Percentiles rank a stretch among this genome's conserved stretches.
phyloP scores from a whole-genome alignment of 805 yeast genomes.

The Cyberlindnera mississippiensis region DNA sequence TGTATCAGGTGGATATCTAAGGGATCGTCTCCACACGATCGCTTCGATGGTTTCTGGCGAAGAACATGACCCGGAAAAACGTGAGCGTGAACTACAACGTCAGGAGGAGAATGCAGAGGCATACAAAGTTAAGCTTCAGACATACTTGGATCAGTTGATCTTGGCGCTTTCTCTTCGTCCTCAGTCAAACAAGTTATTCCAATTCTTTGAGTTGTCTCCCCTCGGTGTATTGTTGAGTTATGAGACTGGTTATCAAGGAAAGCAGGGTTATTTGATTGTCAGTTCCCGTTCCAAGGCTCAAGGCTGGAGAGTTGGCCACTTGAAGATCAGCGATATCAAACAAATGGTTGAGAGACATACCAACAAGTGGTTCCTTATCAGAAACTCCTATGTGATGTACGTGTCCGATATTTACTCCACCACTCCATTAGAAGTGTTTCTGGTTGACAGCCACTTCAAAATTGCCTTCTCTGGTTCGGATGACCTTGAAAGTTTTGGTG shows the following conservation, averaged over 20 bases:
- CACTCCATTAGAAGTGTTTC: constrained; percentile 83
- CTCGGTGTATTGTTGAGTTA: constrained; percentile 77
- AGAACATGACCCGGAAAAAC: background rate
- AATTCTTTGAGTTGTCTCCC: constrained; percentile 87
- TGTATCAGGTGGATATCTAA: constrained; percentile 10
- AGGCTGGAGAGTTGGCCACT: constrained; percentile 95
- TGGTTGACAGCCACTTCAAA: constrained; percentile 76
- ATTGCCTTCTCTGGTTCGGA: constrained; percentile 46
- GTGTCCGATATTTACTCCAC: constrained; percentile 86
- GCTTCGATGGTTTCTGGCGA: constrained; percentile 16
- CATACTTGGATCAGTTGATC: constrained; percentile 62
- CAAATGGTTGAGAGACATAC: constrained; percentile 91
- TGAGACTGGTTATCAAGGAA: constrained; percentile 79
- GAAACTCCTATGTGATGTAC: constrained; percentile 80
- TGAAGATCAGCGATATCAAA: constrained; percentile 69
- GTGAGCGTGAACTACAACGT: background rate
- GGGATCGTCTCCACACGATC: constrained; percentile 16
- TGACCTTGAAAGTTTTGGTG: constrained; percentile 21
- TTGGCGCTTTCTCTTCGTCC: constrained; percentile 62
- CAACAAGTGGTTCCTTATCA: constrained; percentile 85
- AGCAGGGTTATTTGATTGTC: constrained; percentile 80
- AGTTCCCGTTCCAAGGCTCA: constrained; percentile 81
- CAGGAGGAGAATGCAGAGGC: constrained; percentile 4
- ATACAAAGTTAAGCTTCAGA: constrained; percentile 47
- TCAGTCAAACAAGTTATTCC: constrained; percentile 77